A percentile compares a stretch with the other conserved stretches of the same genome.
phyloP scores from a whole-genome alignment of 768 basidiomycete genomes.

The Rhizopogon rudus region DNA sequence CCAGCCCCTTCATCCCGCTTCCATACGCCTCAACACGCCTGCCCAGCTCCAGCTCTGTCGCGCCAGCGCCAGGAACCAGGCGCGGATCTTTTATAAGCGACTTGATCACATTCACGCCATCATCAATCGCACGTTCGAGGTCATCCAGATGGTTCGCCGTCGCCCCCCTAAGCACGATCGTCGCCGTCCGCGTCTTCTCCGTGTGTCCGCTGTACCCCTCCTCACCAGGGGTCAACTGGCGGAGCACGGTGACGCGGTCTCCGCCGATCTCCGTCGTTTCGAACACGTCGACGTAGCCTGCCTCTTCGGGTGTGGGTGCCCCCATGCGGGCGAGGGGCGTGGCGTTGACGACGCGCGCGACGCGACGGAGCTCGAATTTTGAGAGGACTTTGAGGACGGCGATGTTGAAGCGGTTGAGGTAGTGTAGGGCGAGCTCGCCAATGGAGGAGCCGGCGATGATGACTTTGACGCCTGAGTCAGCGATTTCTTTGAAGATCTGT shows the following conservation, averaged over 20 bases:
- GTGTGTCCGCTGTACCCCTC: conserved; percentile 50
- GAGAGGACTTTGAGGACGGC: conserved; percentile 96
- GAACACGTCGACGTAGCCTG: conserved; percentile 88
- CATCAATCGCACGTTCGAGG: conserved; percentile 93
- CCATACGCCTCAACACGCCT: conserved; percentile 82
- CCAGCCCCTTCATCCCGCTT: conserved; percentile 80
- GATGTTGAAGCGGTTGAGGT: conserved; percentile 89
- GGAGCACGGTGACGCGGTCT: conserved; percentile 93
- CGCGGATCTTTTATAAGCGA: conserved; percentile 84
- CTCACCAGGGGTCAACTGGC: conserved; percentile 72
- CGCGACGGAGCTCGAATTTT: conserved; percentile 93
- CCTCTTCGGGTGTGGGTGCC: conserved; percentile 94
- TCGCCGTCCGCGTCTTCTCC: conserved; percentile 85
- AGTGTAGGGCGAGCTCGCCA: conserved; percentile 95
- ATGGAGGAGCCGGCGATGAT: conserved; percentile 91
- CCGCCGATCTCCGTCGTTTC: conserved; percentile 97
- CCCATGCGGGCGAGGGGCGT: conserved; percentile 95
- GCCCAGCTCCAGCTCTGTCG: conserved; percentile 91
- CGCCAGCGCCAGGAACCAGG: conserved; percentile 91
- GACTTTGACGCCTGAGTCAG: conserved; percentile 90
- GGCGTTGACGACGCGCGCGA: conserved; percentile 94
- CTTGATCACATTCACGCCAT: conserved; percentile 96
- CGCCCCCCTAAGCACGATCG: conserved; percentile 92
- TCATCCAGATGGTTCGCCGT: conserved; percentile 94
- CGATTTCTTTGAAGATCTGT: conserved; percentile 95